Conservation (phyloP, 1,284 basidiomycete species). For the Cryptococcus sp. region DNA sequence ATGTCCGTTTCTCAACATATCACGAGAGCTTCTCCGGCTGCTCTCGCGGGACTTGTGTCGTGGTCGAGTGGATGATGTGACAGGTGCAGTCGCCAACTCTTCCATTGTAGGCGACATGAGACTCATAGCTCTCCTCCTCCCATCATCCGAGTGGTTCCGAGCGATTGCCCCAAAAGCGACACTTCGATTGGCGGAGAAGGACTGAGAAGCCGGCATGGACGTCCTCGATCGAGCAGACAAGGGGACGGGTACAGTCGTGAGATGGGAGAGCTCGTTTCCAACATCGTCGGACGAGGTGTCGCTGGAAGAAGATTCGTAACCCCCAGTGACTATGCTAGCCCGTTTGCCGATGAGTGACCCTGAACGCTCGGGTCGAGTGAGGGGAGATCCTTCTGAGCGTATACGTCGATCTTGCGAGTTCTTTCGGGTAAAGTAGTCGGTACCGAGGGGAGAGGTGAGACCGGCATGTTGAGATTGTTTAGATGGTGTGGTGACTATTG, state of each 20-base stretch:
- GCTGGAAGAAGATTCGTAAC: constrained; percentile 24
- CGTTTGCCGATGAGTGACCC: constrained; percentile 18
- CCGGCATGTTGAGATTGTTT: neutral
- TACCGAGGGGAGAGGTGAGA: neutral
- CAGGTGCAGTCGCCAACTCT: neutral
- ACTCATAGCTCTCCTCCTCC: constrained; percentile 3
- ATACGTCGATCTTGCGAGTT: constrained; percentile 22
- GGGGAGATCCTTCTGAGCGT: constrained; percentile 16
- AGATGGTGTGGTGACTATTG: neutral
- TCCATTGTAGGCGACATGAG: constrained; percentile 6
- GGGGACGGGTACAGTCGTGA: neutral
- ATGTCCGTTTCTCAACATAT: neutral
- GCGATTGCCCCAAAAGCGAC: neutral
- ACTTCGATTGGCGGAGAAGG: neutral
- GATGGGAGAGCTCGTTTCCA: neutral
- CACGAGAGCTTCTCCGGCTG: neutral
- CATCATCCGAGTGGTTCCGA: neutral
- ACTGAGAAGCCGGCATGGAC: neutral
- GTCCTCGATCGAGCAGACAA: neutral
- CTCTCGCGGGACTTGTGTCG: neutral
- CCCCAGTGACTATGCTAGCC: constrained; percentile 32
- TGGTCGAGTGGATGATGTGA: neutral
- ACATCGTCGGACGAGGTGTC: neutral
- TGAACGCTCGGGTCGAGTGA: constrained; percentile 4
- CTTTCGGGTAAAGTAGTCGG: neutral